These are phyloP conservation scores for Stentor roeselii DNA, from an alignment of 73 alveolate species.

Conservation along the genomic window DNA sequence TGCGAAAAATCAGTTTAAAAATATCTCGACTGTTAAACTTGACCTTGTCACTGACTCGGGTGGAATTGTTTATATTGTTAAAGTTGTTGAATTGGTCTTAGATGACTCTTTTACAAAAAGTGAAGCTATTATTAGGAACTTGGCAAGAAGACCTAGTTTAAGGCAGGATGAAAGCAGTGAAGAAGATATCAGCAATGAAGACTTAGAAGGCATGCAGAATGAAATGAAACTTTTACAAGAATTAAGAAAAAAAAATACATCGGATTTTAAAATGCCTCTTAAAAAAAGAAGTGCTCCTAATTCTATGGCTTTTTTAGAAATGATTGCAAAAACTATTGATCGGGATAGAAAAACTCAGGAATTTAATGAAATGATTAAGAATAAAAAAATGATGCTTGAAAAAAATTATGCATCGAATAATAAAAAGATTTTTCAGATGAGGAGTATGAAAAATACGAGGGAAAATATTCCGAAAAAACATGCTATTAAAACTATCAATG, in stretches of 20 bases:
- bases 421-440: background rate
- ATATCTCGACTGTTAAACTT: background rate
- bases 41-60: background rate
- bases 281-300: background rate
- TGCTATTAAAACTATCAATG: background rate
- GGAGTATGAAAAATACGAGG: background rate
- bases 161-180: background rate
- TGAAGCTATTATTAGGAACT: background rate
- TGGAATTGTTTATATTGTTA: background rate
- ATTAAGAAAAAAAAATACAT: background rate
- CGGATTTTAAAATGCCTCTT: conserved; percentile 1
- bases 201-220: background rate
- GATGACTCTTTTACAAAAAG: background rate
- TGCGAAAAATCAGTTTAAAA: background rate
- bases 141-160: background rate
- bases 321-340: conserved; percentile 22
- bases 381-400: background rate
- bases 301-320: background rate
- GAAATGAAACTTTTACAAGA: conserved; percentile 3
- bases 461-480: background rate
- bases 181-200: conserved; percentile 10
- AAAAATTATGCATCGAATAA: background rate
- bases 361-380: background rate
- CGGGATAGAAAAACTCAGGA: background rate
- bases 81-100: background rate